A percentile compares a stretch with the other conserved stretches of the same genome.
Conservation (phyloP, 768 basidiomycete species). For the Pleurotus cornucopiae region DNA sequence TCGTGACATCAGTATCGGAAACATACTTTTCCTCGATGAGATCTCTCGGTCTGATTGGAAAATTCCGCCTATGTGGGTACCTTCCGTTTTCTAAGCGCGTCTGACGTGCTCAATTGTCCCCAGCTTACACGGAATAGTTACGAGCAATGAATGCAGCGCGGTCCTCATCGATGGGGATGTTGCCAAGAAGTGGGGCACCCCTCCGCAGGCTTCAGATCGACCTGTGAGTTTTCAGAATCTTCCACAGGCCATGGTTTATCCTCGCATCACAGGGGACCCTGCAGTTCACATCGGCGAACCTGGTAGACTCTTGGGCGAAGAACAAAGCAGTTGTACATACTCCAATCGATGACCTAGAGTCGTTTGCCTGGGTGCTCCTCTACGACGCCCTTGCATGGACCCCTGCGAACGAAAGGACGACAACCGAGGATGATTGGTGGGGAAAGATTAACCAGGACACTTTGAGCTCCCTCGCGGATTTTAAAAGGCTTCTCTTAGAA, state of each 20-base stretch:
- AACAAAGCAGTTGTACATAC: background rate
- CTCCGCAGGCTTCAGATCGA: background rate
- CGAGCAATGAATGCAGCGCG: background rate
- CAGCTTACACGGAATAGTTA: constrained; percentile 2
- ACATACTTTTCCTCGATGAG: constrained; percentile 2
- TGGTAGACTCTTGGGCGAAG: background rate
- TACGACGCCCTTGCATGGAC: background rate
- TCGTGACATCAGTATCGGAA: constrained; percentile 7
- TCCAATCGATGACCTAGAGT: constrained; percentile 8
- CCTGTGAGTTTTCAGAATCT: background rate
- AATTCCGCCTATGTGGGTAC: background rate
- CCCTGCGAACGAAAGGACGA: background rate
- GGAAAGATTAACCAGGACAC: too few species aligned
- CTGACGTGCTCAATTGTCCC: background rate
- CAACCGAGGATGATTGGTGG: background rate
- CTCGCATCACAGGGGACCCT: background rate
- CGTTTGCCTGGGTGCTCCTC: constrained; percentile 7
- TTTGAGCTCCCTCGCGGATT: too few species aligned
- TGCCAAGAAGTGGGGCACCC: background rate
- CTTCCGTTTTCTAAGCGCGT: background rate
- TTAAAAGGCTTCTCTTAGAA: constrained; percentile 8
- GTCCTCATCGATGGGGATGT: constrained; percentile 8
- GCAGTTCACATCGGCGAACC: constrained; percentile 2
- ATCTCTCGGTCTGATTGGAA: background rate
- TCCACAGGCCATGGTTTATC: background rate